Conservation (phyloP, 1,139 yeast species). For the Eremothecium cymbalariae region DNA sequence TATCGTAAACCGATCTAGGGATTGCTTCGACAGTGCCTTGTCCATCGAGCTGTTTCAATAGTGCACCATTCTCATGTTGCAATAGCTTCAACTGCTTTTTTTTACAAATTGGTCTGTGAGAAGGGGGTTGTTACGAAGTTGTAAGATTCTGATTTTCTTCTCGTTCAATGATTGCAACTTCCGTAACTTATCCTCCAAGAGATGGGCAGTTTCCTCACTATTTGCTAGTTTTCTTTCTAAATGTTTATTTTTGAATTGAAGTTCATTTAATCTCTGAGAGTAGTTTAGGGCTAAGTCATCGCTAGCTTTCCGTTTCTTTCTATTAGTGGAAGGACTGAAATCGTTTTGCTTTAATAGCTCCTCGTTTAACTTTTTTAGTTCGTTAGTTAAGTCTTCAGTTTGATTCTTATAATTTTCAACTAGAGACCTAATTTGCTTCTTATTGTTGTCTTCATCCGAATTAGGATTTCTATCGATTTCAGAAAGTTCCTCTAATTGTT, state of each 20-base stretch:
- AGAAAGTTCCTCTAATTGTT: slow-evolving; percentile 36
- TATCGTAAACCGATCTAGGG: slow-evolving; percentile 59
- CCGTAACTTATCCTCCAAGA: slow-evolving; percentile 34
- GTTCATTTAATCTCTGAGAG: slow-evolving; percentile 33
- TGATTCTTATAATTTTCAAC: slow-evolving; percentile 54
- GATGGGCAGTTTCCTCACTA: slow-evolving; percentile 33
- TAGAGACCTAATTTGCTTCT: slow-evolving; percentile 36
- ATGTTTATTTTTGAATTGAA: slow-evolving; percentile 39
- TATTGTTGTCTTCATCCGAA: slow-evolving; percentile 20
- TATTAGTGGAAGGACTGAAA: slow-evolving; percentile 16
- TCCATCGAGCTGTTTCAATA: slow-evolving; percentile 29
- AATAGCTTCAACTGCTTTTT: slow-evolving; percentile 44
- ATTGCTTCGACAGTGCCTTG: slow-evolving; percentile 31
- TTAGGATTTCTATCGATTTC: slow-evolving; percentile 14
- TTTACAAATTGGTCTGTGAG: slow-evolving; percentile 56
- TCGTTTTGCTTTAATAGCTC: slow-evolving; percentile 21
- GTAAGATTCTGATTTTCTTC: slow-evolving; percentile 47
- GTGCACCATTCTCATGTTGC: slow-evolving; percentile 52
- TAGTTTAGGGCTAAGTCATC: slow-evolving; percentile 27
- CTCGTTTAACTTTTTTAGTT: slow-evolving; percentile 31
- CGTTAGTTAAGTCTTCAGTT: slow-evolving; percentile 39
- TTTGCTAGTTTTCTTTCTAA: slow-evolving; percentile 37
- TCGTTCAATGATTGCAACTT: slow-evolving; percentile 32
- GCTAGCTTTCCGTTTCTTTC: slow-evolving; percentile 30
- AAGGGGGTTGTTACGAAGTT: slow-evolving; percentile 63